These are phyloP conservation scores for Penicillium malachiteum DNA, from an alignment of 495 filamentous ascomycete genomes.

Conservation along the genomic window DNA sequence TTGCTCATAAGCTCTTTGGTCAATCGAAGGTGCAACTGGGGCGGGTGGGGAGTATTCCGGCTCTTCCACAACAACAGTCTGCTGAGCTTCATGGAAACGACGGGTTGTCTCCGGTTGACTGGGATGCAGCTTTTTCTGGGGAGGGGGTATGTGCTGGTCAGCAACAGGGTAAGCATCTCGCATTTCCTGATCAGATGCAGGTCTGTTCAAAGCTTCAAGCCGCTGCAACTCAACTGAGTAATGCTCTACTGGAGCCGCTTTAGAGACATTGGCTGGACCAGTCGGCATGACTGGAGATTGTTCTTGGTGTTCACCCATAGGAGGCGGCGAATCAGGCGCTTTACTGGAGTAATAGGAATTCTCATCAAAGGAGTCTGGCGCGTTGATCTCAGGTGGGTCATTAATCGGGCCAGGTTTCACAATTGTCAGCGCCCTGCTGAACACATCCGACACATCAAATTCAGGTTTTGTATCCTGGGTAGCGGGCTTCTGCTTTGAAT, in stretches of 20 bases:
- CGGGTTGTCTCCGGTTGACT: conserved; percentile 19
- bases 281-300: conserved; percentile 30
- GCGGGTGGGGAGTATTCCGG: conserved; percentile 53
- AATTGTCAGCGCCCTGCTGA: conserved; percentile 68
- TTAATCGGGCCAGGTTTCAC: conserved; percentile 63
- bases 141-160: conserved; percentile 36
- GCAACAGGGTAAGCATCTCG: conserved; percentile 47
- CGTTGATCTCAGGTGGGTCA: conserved; percentile 51
- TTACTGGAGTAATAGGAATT: conserved; percentile 95
- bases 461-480: conserved; percentile 61
- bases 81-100: conserved; percentile 21
- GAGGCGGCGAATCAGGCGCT: conserved; percentile 50
- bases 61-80: conserved; percentile 39
- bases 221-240: conserved; percentile 49
- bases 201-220: conserved; percentile 45
- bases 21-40: conserved; percentile 38
- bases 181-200: conserved; percentile 48
- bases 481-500: conserved; percentile 53
- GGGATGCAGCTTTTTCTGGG: conserved; percentile 30
- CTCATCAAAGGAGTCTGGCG: conserved; percentile 76
- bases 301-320: conserved; percentile 28
- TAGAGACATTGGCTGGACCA: not conserved
- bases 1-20: conserved; percentile 27
- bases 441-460: conserved; percentile 72
- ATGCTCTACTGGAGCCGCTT: conserved; percentile 25